phyloP scores from a whole-genome alignment of 78 protist genomes.

The Dictyostelium firmibasis region DNA sequence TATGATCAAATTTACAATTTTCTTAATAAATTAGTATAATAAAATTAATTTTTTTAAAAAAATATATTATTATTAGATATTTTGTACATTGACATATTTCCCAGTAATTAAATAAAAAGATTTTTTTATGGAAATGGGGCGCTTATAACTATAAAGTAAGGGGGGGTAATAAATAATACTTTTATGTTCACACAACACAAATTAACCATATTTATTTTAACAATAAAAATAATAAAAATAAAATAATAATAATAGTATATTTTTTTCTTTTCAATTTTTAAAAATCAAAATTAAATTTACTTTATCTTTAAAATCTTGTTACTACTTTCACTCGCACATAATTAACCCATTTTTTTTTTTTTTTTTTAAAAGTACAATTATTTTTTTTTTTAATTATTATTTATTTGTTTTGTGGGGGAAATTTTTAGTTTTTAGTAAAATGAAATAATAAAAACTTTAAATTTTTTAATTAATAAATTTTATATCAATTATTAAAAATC shows the following conservation, averaged over 20 bases:
- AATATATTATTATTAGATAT: background rate
- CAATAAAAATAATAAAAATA: background rate
- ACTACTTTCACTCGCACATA: background rate
- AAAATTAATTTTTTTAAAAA: background rate
- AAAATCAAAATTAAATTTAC: background rate
- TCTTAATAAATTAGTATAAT: background rate
- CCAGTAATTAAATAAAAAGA: background rate
- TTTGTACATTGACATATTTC: background rate
- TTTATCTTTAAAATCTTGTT: background rate
- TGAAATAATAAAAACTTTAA: background rate
- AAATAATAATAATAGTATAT: background rate
- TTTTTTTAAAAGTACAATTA: too few relatives aligned
- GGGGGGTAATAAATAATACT: background rate
- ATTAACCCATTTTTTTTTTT: background rate
- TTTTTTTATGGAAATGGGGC: background rate
- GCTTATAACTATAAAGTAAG: background rate
- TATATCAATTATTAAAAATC: background rate
- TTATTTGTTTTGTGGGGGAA: background rate
- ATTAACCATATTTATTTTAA: background rate
- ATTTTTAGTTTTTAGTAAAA: background rate
- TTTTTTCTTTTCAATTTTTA: background rate
- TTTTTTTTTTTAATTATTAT: background rate
- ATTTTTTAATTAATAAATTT: background rate
- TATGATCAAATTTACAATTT: background rate
- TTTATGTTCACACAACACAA: background rate